Percentiles rank a stretch among this genome's conserved stretches.
Conservation (phyloP, 2,329 filamentous ascomycete genomes). For the Dothideomycetes sp. region DNA sequence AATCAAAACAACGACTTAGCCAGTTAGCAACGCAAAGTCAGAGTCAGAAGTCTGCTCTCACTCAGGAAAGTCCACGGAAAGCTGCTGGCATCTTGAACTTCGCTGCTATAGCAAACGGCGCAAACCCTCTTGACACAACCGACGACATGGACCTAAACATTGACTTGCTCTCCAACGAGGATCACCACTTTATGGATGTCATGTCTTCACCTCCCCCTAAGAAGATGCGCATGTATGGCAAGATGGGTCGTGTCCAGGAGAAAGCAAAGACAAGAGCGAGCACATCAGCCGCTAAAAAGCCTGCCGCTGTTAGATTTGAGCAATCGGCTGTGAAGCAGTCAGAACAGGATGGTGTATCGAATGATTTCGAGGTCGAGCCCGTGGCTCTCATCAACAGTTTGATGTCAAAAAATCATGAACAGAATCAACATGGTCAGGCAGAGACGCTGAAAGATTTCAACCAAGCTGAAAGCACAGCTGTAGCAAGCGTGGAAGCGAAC, state of each 20-base stretch:
- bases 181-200: slow-evolving; percentile 26
- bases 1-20: slow-evolving; percentile 21
- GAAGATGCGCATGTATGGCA: slow-evolving; percentile 22
- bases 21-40: slow-evolving; percentile 10
- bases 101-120: slow-evolving; percentile 23
- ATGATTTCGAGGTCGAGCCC: too few species aligned
- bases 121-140: slow-evolving; percentile 19
- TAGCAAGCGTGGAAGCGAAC: too few species aligned
- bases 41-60: slow-evolving; percentile 6
- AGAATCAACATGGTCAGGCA: too few species aligned
- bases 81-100: slow-evolving; percentile 24
- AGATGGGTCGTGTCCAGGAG: slow-evolving; percentile 14
- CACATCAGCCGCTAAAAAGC: too few species aligned
- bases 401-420: too few species aligned
- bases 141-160: slow-evolving; percentile 25
- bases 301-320: too few species aligned
- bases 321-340: too few species aligned
- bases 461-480: too few species aligned
- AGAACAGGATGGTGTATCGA: too few species aligned
- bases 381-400: too few species aligned
- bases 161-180: slow-evolving; percentile 29
- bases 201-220: slow-evolving; percentile 25
- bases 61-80: slow-evolving; percentile 25
- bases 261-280: too few species aligned
- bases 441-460: too few species aligned